These are phyloP conservation scores for Diaporthe velutina DNA, from an alignment of 2,329 filamentous ascomycete genomes.

Conservation along the genomic window DNA sequence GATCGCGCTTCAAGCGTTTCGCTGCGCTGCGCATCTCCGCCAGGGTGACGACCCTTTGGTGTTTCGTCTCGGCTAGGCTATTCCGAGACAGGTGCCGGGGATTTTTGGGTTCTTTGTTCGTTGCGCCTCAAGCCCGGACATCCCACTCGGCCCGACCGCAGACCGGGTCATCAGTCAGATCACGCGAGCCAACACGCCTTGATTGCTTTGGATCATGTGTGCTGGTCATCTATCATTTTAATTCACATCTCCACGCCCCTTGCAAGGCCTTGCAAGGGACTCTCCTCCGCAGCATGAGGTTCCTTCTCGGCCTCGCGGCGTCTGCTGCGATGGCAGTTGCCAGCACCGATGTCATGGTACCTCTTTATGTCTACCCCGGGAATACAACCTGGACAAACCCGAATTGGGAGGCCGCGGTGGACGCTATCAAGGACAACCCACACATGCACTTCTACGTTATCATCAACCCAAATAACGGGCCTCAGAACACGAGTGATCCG, in stretches of 20 bases:
- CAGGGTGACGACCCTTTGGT: neutral
- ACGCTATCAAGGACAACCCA: slow-evolving; percentile 37
- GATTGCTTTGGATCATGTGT: neutral
- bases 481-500: slow-evolving; percentile 37
- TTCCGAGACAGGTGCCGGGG: slow-evolving; percentile 1
- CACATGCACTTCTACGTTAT: slow-evolving; percentile 40
- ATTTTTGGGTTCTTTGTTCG: neutral
- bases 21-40: neutral
- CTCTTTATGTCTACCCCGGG: slow-evolving; percentile 39
- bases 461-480: slow-evolving; percentile 41
- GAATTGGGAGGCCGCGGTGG: slow-evolving; percentile 37
- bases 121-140: neutral
- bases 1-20: neutral
- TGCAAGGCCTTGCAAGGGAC: neutral
- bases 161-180: neutral
- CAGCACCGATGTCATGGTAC: slow-evolving; percentile 37
- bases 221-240: neutral
- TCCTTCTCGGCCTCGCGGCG: slow-evolving; percentile 28
- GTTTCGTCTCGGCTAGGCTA: slow-evolving; percentile 1
- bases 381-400: slow-evolving; percentile 39
- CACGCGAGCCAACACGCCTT: neutral
- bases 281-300: slow-evolving; percentile 25
- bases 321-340: slow-evolving; percentile 32
- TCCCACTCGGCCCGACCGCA: neutral
- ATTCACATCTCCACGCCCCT: neutral